These are phyloP conservation scores for Xylaria sp. DNA, from an alignment of 2,329 filamentous ascomycete species.

Conservation along the genomic window DNA sequence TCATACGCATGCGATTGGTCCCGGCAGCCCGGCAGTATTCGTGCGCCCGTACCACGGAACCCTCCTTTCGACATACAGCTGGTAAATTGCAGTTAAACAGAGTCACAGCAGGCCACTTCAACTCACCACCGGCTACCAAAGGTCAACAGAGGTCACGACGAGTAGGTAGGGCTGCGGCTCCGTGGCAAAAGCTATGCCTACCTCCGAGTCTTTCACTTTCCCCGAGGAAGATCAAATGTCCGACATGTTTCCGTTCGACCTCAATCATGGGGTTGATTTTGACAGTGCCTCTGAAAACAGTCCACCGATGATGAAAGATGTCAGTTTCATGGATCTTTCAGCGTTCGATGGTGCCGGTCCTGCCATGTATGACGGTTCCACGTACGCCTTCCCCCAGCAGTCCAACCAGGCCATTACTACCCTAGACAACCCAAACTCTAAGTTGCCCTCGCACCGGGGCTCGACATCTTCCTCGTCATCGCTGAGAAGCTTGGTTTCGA, in stretches of 20 bases:
- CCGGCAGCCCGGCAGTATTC: not conserved
- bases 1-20: slow-evolving; percentile 14
- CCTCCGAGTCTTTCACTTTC: slow-evolving; percentile 40
- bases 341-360: slow-evolving; percentile 12
- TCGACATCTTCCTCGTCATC: slow-evolving; percentile 50
- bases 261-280: slow-evolving; percentile 53
- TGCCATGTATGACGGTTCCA: slow-evolving; percentile 13
- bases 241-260: slow-evolving; percentile 50
- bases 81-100: not conserved
- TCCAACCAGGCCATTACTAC: slow-evolving; percentile 1
- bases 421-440: slow-evolving; percentile 28
- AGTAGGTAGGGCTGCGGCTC: slow-evolving; percentile 10
- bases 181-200: slow-evolving; percentile 41
- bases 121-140: too few relatives aligned
- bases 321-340: slow-evolving; percentile 47
- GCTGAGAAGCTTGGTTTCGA: slow-evolving; percentile 42
- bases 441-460: slow-evolving; percentile 45
- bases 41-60: not conserved
- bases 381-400: slow-evolving; percentile 9
- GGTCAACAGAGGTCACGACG: not conserved
- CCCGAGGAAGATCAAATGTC: slow-evolving; percentile 45
- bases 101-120: not conserved
- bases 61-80: not conserved
- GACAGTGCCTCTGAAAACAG: slow-evolving; percentile 50
- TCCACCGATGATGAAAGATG: slow-evolving; percentile 45